These are phyloP conservation scores for Trametes coccinea DNA, from an alignment of 768 basidiomycete species.

Conservation along the genomic window DNA sequence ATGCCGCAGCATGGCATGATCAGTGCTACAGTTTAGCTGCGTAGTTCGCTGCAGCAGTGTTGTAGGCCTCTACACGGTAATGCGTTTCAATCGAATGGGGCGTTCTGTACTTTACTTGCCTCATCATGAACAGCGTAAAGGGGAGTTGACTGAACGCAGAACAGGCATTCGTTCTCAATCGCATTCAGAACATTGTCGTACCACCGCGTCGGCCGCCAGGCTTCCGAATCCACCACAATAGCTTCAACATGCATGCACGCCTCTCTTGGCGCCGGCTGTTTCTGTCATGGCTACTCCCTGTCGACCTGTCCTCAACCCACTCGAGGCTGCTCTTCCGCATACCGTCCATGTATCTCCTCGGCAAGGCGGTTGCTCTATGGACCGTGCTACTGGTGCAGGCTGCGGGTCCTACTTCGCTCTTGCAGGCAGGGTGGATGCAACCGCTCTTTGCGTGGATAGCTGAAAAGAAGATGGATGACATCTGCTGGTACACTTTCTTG, in stretches of 20 bases:
- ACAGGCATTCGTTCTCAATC: conserved; percentile 68
- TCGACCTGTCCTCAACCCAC: conserved; percentile 60
- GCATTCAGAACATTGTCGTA: conserved; percentile 77
- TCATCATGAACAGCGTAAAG: not conserved
- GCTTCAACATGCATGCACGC: conserved; percentile 5
- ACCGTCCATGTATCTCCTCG: conserved; percentile 64
- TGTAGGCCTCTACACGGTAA: no score
- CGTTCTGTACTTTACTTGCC: not conserved
- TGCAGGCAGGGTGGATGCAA: conserved; percentile 33
- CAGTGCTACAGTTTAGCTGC: no score
- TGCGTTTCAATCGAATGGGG: no score
- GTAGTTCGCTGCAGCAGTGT: no score
- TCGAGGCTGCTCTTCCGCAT: conserved; percentile 61
- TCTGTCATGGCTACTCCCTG: conserved; percentile 50
- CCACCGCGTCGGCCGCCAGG: conserved; percentile 50
- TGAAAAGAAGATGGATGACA: conserved; percentile 53
- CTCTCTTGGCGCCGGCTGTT: conserved; percentile 24
- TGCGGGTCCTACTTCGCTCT: conserved; percentile 40
- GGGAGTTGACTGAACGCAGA: conserved; percentile 12
- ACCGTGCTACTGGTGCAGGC: conserved; percentile 55
- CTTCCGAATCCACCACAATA: conserved; percentile 23
- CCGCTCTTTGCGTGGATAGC: conserved; percentile 47
- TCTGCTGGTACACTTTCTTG: conserved; percentile 76
- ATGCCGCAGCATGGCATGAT: no score
- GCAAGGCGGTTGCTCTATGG: conserved; percentile 60